phyloP scores from a whole-genome alignment of 495 filamentous ascomycete species.

The Penicillium paxilli region DNA sequence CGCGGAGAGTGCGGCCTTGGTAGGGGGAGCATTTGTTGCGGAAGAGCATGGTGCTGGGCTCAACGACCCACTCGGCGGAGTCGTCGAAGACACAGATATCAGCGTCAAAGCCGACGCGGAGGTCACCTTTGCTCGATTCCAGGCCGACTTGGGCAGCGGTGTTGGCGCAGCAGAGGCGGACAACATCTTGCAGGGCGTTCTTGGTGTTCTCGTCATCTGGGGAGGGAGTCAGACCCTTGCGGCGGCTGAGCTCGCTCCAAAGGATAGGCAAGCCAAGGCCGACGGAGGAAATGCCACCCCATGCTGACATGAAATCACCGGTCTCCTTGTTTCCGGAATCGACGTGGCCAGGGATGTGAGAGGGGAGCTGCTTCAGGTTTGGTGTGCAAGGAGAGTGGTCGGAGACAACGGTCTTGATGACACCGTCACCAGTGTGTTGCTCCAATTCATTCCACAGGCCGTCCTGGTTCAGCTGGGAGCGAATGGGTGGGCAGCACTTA shows the following conservation, averaged over 20 bases:
- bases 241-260: constrained; percentile 74
- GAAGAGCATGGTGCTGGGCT: constrained; percentile 76
- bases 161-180: constrained; percentile 79
- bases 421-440: constrained; percentile 60
- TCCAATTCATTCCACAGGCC: constrained; percentile 82
- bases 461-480: constrained; percentile 79
- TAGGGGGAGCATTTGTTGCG: constrained; percentile 94
- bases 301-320: constrained; percentile 90
- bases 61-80: constrained; percentile 71
- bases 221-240: constrained; percentile 41
- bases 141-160: constrained; percentile 91
- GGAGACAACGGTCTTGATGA: constrained; percentile 92
- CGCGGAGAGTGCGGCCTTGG: constrained; percentile 76
- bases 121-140: constrained; percentile 75
- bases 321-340: constrained; percentile 31
- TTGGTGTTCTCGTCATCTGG: constrained; percentile 42
- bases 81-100: constrained; percentile 95
- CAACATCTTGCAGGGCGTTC: constrained; percentile 68
- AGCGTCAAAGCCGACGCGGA: constrained; percentile 84
- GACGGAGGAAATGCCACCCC: constrained; percentile 95
- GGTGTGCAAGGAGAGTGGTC: constrained; percentile 97
- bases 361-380: constrained; percentile 83
- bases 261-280: constrained; percentile 90
- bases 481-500: constrained; percentile 98
- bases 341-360: constrained; percentile 53